Conservation (phyloP, 2,329 filamentous ascomycete genomes). For the Colletotrichum magnum region DNA sequence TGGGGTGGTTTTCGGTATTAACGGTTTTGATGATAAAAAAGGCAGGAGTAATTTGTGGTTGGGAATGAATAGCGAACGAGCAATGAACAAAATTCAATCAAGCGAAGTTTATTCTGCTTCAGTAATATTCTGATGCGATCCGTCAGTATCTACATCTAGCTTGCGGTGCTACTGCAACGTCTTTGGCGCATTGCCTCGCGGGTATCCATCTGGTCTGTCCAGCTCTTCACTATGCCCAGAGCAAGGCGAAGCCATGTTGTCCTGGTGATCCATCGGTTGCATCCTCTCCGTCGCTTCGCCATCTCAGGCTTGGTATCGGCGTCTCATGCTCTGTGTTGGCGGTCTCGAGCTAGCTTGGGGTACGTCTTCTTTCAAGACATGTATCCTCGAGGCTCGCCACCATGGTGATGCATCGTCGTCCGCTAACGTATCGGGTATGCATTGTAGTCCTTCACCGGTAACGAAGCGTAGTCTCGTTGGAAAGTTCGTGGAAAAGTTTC, state of each 20-base stretch:
- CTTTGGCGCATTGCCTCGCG: background rate
- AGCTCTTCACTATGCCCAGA: background rate
- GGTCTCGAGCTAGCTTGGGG: background rate
- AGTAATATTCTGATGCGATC: background rate
- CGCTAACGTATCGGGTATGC: no score
- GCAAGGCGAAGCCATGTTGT: no score
- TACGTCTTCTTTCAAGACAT: background rate
- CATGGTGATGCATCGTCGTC: background rate
- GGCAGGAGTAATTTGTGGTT: slow-evolving; percentile 19
- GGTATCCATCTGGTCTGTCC: background rate
- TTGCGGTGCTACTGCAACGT: background rate
- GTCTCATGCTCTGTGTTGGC: background rate
- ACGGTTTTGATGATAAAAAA: slow-evolving; percentile 20
- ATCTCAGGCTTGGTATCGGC: background rate
- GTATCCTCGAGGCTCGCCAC: background rate
- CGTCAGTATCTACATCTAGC: background rate
- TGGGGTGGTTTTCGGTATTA: background rate
- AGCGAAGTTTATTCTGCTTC: background rate
- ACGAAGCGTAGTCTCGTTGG: background rate
- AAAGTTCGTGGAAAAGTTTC: background rate
- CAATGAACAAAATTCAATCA: slow-evolving; percentile 1
- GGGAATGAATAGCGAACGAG: slow-evolving; percentile 7
- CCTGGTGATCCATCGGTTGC: no score
- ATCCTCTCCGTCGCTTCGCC: background rate
- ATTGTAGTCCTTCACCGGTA: background rate